Evolutionary conservation across 2,329 filamentous ascomycete species (phyloP), one percentile per base, ranked within the genome.

Genomic region (Colletotrichum musicola): DNA sequence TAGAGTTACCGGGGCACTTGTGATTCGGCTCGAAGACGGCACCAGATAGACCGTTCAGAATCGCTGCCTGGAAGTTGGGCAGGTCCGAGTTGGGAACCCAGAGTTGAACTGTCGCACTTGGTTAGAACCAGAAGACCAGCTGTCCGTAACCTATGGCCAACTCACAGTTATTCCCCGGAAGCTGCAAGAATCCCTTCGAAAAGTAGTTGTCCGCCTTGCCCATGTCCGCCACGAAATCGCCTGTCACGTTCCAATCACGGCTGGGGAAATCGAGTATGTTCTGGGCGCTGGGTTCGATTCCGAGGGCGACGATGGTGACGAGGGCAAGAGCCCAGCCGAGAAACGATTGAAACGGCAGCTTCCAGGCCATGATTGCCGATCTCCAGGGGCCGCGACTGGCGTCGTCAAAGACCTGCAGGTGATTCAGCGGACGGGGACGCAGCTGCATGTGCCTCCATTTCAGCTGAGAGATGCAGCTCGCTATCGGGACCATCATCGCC

Each of bases 391-490:
- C 77, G 9, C 76, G 71, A 30, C 74, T 75, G 0, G 77, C 75
- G 9, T 72, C 70, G 46, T 78, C 76, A 30, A 76, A 78, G 6
- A 70, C 18, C 49, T 77, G 73, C 16, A 78, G 71, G 40, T 77
- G 66, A 18, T 65, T 47, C 13, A 80, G 68, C 25, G 54, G 63
- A 14, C 64, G 72, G 12, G 69, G 61, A 4, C 59, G 49, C 12
- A 62, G 54, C 9, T 68, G 46, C 59, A 76, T 77, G 61, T 77
- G 73, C 9, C 70, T 16, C 79, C 79, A 81, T 70, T 80, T 80
- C 40, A 79, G 70, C 66, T 82, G 80, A 47, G 75, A 73, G 38
- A 81, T 70, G 46, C 75, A 75, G 27, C 75, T 73, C 2, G 77
- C 74, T 13, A 78, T 64, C 9, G 75, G 72, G 4, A 78, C 71